phyloP scores from a whole-genome alignment of 805 yeast genomes.

The Metschnikowia arizonensis region DNA sequence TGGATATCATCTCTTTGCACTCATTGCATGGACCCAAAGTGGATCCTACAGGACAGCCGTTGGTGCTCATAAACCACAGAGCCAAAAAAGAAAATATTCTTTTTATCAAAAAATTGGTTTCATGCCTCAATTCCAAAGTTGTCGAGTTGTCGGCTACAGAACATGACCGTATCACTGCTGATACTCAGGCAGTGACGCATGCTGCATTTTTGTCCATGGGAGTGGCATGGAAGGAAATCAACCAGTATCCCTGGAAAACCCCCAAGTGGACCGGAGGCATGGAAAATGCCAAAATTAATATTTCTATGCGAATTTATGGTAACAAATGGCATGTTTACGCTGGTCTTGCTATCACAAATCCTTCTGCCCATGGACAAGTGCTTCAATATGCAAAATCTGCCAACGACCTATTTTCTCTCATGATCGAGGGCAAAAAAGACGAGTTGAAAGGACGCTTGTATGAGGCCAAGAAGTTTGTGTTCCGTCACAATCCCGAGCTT shows the following conservation, averaged over 20 bases:
- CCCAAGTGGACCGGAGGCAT: conserved; percentile 88
- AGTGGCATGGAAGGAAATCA: conserved; percentile 80
- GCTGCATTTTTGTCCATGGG: conserved; percentile 98
- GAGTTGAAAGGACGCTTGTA: conserved; percentile 56
- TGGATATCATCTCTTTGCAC: conserved; percentile 80
- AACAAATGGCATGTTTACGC: conserved; percentile 99
- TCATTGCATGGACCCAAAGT: conserved; percentile 95
- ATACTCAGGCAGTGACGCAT: conserved; percentile 97
- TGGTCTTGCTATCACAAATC: conserved; percentile 93
- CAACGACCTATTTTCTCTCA: conserved; percentile 75
- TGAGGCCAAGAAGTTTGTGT: conserved; percentile 71
- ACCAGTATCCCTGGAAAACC: conserved; percentile 89
- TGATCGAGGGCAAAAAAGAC: conserved; percentile 64
- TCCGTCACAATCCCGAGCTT: conserved; percentile 57
- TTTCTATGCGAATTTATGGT: conserved; percentile 82
- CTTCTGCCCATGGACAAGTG: conserved; percentile 88
- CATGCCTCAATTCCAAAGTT: conserved; percentile 71
- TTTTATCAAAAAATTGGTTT: conserved; percentile 59
- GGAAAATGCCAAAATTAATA: conserved; percentile 93
- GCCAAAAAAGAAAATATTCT: conserved; percentile 51
- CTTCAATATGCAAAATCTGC: conserved; percentile 83
- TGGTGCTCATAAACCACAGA: conserved; percentile 78
- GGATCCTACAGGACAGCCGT: conserved; percentile 84
- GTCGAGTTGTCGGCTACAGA: conserved; percentile 79
- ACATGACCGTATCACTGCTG: conserved; percentile 95